phyloP scores from a whole-genome alignment of 768 basidiomycete species.

The Amylocystis lapponica region DNA sequence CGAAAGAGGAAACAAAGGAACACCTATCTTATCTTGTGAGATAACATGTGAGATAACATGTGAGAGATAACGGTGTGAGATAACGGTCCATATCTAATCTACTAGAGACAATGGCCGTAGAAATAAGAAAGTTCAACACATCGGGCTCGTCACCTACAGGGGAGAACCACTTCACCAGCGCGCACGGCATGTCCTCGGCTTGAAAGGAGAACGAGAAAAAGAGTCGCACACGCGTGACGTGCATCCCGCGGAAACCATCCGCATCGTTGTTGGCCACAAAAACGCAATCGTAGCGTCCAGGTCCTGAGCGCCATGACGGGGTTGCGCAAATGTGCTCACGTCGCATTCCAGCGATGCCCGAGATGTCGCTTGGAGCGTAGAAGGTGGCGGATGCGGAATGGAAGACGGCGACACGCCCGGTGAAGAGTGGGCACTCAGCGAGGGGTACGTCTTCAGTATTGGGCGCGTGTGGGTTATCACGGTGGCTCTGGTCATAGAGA shows the following conservation, averaged over 20 bases:
- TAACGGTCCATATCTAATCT: too few relatives aligned
- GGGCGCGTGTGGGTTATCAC: too few relatives aligned
- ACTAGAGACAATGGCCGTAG: too few relatives aligned
- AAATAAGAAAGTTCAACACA: too few relatives aligned
- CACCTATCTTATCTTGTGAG: too few relatives aligned
- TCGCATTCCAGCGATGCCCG: slow-evolving; percentile 22
- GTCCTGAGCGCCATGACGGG: slow-evolving; percentile 17
- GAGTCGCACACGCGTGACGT: slow-evolving; percentile 10
- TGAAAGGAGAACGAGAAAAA: slow-evolving; percentile 23
- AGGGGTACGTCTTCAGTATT: too few relatives aligned
- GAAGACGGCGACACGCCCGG: slow-evolving; percentile 8
- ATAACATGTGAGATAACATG: too few relatives aligned
- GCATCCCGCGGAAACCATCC: slow-evolving; percentile 13
- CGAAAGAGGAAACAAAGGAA: too few relatives aligned
- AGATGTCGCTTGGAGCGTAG: slow-evolving; percentile 23
- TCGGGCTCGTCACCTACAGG: slow-evolving; percentile 14
- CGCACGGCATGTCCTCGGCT: slow-evolving; percentile 19
- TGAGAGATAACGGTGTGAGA: too few relatives aligned
- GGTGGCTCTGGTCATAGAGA: not conserved
- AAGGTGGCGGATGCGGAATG: slow-evolving; percentile 20
- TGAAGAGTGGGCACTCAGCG: not conserved
- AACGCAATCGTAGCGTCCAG: slow-evolving; percentile 15
- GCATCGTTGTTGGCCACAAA: slow-evolving; percentile 12
- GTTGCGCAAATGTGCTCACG: slow-evolving; percentile 17
- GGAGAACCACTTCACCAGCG: slow-evolving; percentile 6